phyloP scores from a whole-genome alignment of 495 filamentous ascomycete genomes.

The Xylaria cubensis region DNA sequence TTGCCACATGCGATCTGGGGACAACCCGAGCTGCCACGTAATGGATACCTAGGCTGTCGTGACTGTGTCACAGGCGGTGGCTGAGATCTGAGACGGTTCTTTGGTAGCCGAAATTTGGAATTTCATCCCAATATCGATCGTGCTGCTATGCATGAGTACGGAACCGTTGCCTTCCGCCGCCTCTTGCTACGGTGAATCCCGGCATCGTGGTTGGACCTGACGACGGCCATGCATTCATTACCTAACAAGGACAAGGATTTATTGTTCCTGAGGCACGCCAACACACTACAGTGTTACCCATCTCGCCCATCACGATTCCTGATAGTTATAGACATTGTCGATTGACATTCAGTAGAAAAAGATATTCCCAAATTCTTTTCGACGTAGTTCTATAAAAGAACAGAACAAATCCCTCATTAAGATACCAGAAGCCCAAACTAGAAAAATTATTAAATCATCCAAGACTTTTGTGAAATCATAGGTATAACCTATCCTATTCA shows the following conservation, averaged over 20 bases:
- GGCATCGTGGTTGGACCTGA: neutral
- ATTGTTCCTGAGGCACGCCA: neutral
- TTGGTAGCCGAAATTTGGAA: conserved; percentile 8
- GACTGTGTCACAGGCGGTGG: conserved; percentile 23
- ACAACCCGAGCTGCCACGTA: neutral
- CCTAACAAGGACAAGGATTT: no score
- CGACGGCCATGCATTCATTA: neutral
- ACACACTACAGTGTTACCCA: no score
- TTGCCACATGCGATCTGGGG: conserved; percentile 15
- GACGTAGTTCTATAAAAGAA: no score
- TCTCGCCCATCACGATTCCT: no score
- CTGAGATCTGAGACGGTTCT: neutral
- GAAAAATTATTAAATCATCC: neutral
- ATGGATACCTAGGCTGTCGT: neutral
- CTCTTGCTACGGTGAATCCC: neutral
- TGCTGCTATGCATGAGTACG: neutral
- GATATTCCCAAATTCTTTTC: neutral
- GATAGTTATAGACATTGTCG: no score
- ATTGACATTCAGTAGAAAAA: no score
- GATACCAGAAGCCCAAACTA: neutral
- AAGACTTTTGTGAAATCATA: neutral
- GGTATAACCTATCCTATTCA: neutral
- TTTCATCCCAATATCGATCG: neutral
- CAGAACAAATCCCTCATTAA: neutral
- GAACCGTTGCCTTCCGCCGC: neutral